These are phyloP conservation scores for Ophiocordyceps australis DNA, from an alignment of 2,329 filamentous ascomycete genomes.

Conservation along the genomic window DNA sequence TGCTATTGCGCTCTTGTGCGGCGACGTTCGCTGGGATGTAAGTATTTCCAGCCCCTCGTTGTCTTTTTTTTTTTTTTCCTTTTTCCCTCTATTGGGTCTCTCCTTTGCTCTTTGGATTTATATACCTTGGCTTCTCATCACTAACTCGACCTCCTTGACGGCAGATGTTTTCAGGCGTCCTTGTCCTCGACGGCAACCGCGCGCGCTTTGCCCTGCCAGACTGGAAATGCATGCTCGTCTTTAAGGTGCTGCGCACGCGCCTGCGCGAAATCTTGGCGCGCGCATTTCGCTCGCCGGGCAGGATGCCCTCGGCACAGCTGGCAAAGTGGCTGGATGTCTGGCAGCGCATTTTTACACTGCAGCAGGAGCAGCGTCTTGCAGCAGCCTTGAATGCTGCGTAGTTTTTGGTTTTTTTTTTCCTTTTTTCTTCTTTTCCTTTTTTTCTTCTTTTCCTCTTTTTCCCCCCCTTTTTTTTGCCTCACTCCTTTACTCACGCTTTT, in stretches of 20 bases:
- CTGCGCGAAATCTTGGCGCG: slow-evolving; percentile 59
- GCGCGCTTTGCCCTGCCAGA: slow-evolving; percentile 68
- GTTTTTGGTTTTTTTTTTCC: too few relatives aligned
- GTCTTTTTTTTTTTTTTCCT: background rate
- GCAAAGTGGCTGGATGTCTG: slow-evolving; percentile 59
- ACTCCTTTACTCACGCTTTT: too few relatives aligned
- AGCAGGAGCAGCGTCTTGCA: too few relatives aligned
- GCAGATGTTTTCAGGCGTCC: slow-evolving; percentile 70
- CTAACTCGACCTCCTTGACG: too few relatives aligned
- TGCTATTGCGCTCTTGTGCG: slow-evolving; percentile 67
- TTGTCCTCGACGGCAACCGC: slow-evolving; percentile 75
- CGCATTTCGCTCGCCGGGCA: slow-evolving; percentile 50
- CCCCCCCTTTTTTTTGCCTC: too few relatives aligned
- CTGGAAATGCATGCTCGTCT: slow-evolving; percentile 80
- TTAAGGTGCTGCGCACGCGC: slow-evolving; percentile 61
- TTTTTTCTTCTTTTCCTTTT: too few relatives aligned
- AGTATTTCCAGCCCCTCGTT: slow-evolving; percentile 7
- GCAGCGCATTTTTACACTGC: slow-evolving; percentile 48
- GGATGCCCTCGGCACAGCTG: slow-evolving; percentile 44
- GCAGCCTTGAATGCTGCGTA: too few relatives aligned
- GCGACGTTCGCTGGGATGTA: slow-evolving; percentile 75
- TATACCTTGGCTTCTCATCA: too few relatives aligned
- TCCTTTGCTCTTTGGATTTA: too few relatives aligned
- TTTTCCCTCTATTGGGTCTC: too few relatives aligned
- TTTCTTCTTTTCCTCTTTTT: too few relatives aligned